These are phyloP conservation scores for Endotrypanum monterogeii DNA, from an alignment of 208 protist species.

Conservation along the genomic window DNA sequence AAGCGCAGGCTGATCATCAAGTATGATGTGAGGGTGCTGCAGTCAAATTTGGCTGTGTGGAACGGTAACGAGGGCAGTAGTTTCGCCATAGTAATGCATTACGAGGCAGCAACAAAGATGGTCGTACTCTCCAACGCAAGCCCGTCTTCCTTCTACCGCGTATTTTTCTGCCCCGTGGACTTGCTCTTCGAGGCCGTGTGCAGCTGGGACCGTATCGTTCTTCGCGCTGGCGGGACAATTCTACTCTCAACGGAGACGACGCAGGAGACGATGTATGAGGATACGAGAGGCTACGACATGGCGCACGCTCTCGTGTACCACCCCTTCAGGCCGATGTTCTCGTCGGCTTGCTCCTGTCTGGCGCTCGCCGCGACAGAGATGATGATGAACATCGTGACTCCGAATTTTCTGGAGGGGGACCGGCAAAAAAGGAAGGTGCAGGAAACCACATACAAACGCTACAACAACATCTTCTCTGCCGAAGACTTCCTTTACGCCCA, in stretches of 20 bases:
- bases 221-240: slow-evolving; percentile 75
- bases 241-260: slow-evolving; percentile 44
- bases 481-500: slow-evolving; percentile 87
- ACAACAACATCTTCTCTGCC: slow-evolving; percentile 85
- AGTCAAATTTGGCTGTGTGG: slow-evolving; percentile 53
- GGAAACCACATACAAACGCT: slow-evolving; percentile 61
- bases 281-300: slow-evolving; percentile 85
- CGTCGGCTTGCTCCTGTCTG: slow-evolving; percentile 68
- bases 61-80: slow-evolving; percentile 82
- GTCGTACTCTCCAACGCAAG: slow-evolving; percentile 77
- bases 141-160: slow-evolving; percentile 73
- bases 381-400: slow-evolving; percentile 58
- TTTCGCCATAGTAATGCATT: slow-evolving; percentile 83
- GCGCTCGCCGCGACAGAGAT: slow-evolving; percentile 90
- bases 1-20: slow-evolving; percentile 77
- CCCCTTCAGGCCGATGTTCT: slow-evolving; percentile 90
- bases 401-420: slow-evolving; percentile 47
- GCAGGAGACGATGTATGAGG: slow-evolving; percentile 63
- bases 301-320: slow-evolving; percentile 83
- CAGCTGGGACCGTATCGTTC: slow-evolving; percentile 50
- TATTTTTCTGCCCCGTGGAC: slow-evolving; percentile 62
- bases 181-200: slow-evolving; percentile 67
- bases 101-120: slow-evolving; percentile 49
- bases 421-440: slow-evolving; percentile 41
- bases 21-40: slow-evolving; percentile 62